A percentile compares a stretch with the other conserved stretches of the same genome.
Conservation (phyloP, 352 stramenopile species). For the Phytophthora citricola region DNA sequence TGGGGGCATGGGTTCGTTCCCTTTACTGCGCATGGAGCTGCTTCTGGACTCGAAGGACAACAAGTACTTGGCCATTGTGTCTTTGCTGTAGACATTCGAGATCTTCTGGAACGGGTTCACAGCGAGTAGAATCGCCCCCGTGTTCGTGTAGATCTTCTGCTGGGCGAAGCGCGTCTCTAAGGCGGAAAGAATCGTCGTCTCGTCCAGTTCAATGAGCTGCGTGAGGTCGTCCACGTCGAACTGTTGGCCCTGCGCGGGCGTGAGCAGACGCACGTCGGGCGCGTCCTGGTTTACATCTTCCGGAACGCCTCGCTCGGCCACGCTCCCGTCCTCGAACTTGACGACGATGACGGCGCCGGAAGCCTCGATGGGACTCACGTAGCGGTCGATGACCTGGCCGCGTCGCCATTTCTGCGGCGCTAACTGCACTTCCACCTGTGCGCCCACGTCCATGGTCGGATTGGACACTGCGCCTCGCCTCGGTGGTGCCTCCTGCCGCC, state of each 20-base stretch:
- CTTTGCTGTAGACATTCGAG: constrained; percentile 60
- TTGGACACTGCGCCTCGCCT: constrained; percentile 25
- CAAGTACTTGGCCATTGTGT: constrained; percentile 67
- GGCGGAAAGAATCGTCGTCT: constrained; percentile 67
- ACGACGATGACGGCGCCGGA: constrained; percentile 61
- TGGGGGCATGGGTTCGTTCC: constrained; percentile 52
- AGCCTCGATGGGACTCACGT: constrained; percentile 60
- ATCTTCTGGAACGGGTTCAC: constrained; percentile 89
- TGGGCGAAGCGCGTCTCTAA: constrained; percentile 75
- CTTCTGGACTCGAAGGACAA: constrained; percentile 60
- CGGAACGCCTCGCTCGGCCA: constrained; percentile 52
- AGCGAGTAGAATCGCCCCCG: constrained; percentile 78
- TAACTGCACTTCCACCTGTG: constrained; percentile 66
- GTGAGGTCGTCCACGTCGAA: constrained; percentile 87
- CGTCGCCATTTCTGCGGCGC: constrained; percentile 53
- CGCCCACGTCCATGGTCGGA: constrained; percentile 65
- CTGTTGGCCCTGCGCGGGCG: constrained; percentile 11
- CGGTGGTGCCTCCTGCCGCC: constrained; percentile 6
- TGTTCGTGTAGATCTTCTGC: constrained; percentile 89
- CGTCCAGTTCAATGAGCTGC: constrained; percentile 79
- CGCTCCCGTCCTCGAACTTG: constrained; percentile 69
- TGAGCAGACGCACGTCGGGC: constrained; percentile 40
- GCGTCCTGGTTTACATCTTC: constrained; percentile 43
- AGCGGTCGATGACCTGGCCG: constrained; percentile 68
- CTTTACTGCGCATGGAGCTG: constrained; percentile 36